Base-by-base conservation (phyloP, 306 rosid genomes). In the Comarum palustre region DNA sequence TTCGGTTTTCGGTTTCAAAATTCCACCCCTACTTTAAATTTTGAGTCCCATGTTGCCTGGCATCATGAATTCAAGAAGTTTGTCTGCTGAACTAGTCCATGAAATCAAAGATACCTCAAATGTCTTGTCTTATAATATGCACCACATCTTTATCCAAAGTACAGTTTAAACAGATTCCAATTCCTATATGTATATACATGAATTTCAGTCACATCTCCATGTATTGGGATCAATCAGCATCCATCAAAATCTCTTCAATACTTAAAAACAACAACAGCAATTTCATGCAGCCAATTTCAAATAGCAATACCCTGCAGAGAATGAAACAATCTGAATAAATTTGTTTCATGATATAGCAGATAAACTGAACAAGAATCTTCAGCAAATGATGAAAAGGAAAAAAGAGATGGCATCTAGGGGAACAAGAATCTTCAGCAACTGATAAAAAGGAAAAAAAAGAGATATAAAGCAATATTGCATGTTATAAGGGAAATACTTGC, bases 11-110 rank as follows among this genome's bases (percentile, higher is more conserved):
- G n/a, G n/a, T n/a, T n/a, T n/a, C n/a, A n/a, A n/a, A n/a, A n/a
- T n/a, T n/a, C n/a, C n/a, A n/a, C n/a, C n/a, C n/a, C n/a, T n/a
- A n/a, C n/a, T n/a, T n/a, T n/a, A n/a, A 66, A 48, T 59, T 51
- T 64, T 42, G 41, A 60, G 54, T 25, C 73, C 73, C 78, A 41
- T 52, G 57, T 52, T 61, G 73, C 75, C 68, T 74, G 75, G 55
- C 66, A 54, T 38, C 60, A 16, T 64, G 47, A 41, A 76, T 46
- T 52, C 72, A 61, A 15, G 32, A 50, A 27, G 29, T 39, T 31
- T 61, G 79, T 72, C 62, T 22, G 51, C 64, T 24, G 13, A 54
- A 32, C 51, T 46, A 24, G 55, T 43, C 69, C 76, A 39, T 15
- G 58, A 27, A 8, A 42, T 29, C 75, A 60, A 41, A 8, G 63